Conservation (phyloP, 2,329 filamentous ascomycete genomes). For the Aspergillus arachidicola region DNA sequence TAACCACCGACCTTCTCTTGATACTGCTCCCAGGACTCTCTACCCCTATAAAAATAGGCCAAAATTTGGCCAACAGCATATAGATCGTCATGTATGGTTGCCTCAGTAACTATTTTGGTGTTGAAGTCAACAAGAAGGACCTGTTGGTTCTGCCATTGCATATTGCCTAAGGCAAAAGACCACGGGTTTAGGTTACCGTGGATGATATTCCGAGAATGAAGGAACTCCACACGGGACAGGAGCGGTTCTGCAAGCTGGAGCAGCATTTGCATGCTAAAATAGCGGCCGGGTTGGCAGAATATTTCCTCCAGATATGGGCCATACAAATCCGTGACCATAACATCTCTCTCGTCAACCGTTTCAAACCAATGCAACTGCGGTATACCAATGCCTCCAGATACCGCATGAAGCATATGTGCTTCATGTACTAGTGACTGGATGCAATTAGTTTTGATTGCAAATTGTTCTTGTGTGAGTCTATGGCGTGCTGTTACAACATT, state of each 20-base stretch:
- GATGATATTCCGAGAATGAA: conserved; percentile 15
- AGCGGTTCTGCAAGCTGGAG: conserved; percentile 15
- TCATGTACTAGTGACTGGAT: conserved; percentile 1
- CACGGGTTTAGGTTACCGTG: conserved; percentile 14
- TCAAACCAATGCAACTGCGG: conserved; percentile 16
- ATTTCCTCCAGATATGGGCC: conserved; percentile 13
- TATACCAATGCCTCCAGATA: conserved; percentile 16
- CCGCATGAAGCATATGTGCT: conserved; percentile 9
- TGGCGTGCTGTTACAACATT: background rate
- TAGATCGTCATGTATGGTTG: conserved; percentile 9
- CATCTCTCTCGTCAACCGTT: conserved; percentile 11
- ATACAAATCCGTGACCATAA: conserved; percentile 14
- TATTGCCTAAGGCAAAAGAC: conserved; percentile 13
- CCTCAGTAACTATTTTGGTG: background rate
- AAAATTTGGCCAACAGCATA: conserved; percentile 14
- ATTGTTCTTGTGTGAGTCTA: background rate
- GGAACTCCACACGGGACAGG: conserved; percentile 15
- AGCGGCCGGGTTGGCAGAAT: conserved; percentile 13
- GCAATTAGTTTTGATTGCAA: background rate
- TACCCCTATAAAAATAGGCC: conserved; percentile 13
- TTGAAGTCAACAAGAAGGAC: conserved; percentile 11
- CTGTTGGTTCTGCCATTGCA: conserved; percentile 15
- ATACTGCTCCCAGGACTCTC: conserved; percentile 12
- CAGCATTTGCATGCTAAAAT: conserved; percentile 13
- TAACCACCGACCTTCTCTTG: background rate